These are phyloP conservation scores for Leonotis leonurus DNA, from an alignment of 257 asterid species.

Conservation along the genomic window DNA sequence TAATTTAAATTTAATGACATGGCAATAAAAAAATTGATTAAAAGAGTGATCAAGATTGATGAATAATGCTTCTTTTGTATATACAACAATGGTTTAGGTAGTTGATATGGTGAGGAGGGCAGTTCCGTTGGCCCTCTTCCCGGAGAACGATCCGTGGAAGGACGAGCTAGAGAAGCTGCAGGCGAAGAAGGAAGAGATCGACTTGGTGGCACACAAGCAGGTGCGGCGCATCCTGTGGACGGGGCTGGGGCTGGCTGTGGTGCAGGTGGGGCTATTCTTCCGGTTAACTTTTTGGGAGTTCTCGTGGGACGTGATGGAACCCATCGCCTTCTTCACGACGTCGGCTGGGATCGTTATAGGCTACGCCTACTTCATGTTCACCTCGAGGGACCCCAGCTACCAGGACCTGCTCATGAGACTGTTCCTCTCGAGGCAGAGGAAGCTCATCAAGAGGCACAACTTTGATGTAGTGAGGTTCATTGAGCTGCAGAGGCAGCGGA, in stretches of 20 bases:
- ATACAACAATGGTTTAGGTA: slow-evolving; percentile 23
- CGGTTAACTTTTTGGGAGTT: slow-evolving; percentile 70
- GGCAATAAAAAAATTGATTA: too few relatives aligned
- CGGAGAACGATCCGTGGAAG: slow-evolving; percentile 34
- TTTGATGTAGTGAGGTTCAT: slow-evolving; percentile 41
- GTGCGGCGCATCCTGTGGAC: slow-evolving; percentile 51
- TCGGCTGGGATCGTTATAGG: slow-evolving; percentile 39
- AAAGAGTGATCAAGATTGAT: not conserved
- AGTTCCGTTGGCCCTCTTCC: slow-evolving; percentile 53
- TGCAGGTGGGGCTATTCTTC: slow-evolving; percentile 45
- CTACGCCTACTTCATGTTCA: slow-evolving; percentile 50
- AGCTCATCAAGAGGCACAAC: slow-evolving; percentile 34
- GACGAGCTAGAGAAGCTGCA: slow-evolving; percentile 37
- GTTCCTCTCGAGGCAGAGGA: slow-evolving; percentile 46
- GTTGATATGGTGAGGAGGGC: slow-evolving; percentile 69
- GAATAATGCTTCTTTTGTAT: not conserved
- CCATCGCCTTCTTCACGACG: slow-evolving; percentile 50
- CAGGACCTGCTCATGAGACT: slow-evolving; percentile 57
- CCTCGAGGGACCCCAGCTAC: slow-evolving; percentile 52
- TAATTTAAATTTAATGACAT: too few relatives aligned
- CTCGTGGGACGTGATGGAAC: slow-evolving; percentile 82
- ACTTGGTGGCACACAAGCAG: slow-evolving; percentile 43
- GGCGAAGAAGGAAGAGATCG: slow-evolving; percentile 41
- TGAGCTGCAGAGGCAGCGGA: slow-evolving; percentile 35
- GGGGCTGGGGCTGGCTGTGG: slow-evolving; percentile 39